Evolutionary conservation across 2,329 filamentous ascomycete species (phyloP).

Genomic region (Tolypocladium album): DNA sequence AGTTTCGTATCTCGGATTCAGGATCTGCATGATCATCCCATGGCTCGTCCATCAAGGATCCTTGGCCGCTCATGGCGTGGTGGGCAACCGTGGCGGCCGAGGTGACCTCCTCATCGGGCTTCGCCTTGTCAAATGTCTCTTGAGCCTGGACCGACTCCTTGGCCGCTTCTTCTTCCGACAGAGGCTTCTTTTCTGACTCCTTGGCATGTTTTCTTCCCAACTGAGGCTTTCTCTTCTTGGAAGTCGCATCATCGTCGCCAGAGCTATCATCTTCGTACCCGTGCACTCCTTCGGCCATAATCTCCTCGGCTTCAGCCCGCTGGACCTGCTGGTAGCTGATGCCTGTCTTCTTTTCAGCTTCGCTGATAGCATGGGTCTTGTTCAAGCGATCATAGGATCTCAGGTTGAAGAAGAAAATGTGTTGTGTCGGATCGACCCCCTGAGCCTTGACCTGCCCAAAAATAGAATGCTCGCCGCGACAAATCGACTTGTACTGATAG

Average conservation of each 20-base stretch:
- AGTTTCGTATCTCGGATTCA: constrained; percentile 72
- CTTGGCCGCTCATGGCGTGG: constrained; percentile 63
- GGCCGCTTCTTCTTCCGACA: constrained; percentile 21
- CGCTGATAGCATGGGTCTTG: constrained; percentile 60
- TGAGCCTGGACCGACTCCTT: constrained; percentile 34
- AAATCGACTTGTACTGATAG: constrained; percentile 95
- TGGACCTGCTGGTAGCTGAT: constrained; percentile 81
- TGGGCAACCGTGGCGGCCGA: constrained; percentile 50
- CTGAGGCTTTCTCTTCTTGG: neutral
- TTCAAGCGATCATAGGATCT: constrained; percentile 89
- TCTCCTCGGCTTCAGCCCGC: constrained; percentile 76
- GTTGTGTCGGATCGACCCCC: constrained; percentile 65
- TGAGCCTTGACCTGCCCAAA: constrained; percentile 63
- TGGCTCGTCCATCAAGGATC: constrained; percentile 51
- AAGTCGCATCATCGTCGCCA: constrained; percentile 5
- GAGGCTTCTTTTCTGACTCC: constrained; percentile 20
- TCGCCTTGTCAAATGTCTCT: constrained; percentile 39
- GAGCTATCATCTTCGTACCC: constrained; percentile 35
- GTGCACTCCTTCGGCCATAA: constrained; percentile 68
- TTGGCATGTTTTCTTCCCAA: constrained; percentile 39
- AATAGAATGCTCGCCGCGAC: constrained; percentile 83
- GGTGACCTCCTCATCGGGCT: constrained; percentile 23
- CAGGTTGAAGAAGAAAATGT: constrained; percentile 92
- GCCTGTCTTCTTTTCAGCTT: constrained; percentile 70
- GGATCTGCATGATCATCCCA: constrained; percentile 60